These are phyloP conservation scores for Trichoderma pleuroti DNA, from an alignment of 2,329 filamentous ascomycete genomes.

Conservation along the genomic window DNA sequence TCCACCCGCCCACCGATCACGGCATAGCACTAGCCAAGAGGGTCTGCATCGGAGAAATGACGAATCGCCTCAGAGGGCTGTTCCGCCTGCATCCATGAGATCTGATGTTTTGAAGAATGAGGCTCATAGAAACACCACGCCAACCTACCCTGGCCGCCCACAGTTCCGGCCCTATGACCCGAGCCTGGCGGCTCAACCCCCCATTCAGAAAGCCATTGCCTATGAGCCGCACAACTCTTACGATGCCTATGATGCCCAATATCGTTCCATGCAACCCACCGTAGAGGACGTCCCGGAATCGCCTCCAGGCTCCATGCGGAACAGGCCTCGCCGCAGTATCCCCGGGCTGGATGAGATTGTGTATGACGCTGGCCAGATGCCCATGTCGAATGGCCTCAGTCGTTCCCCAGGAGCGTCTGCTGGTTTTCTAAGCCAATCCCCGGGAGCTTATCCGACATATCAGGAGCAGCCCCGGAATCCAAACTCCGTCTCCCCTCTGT, in stretches of 20 bases:
- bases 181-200: slow-evolving; percentile 31
- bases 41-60: slow-evolving; percentile 38
- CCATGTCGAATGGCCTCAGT: slow-evolving; percentile 45
- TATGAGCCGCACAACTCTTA: slow-evolving; percentile 46
- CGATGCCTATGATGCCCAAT: slow-evolving; percentile 46
- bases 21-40: slow-evolving; percentile 46
- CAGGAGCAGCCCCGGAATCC: slow-evolving; percentile 23
- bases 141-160: slow-evolving; percentile 52
- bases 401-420: slow-evolving; percentile 31
- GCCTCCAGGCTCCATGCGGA: slow-evolving; percentile 29
- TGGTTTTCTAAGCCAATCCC: slow-evolving; percentile 28
- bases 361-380: slow-evolving; percentile 40
- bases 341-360: slow-evolving; percentile 35
- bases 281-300: slow-evolving; percentile 63
- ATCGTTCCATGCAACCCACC: slow-evolving; percentile 56
- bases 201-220: slow-evolving; percentile 5
- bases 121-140: slow-evolving; percentile 51
- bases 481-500: slow-evolving; percentile 31
- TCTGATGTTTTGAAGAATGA: slow-evolving; percentile 57
- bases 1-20: slow-evolving; percentile 52
- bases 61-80: slow-evolving; percentile 43
- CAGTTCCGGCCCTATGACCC: slow-evolving; percentile 51
- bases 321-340: slow-evolving; percentile 28
- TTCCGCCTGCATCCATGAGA: slow-evolving; percentile 51
- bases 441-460: slow-evolving; percentile 25